Percentiles rank a stretch among this genome's conserved stretches.
phyloP scores from a whole-genome alignment of 805 yeast genomes.

The Lipomyces orientalis region DNA sequence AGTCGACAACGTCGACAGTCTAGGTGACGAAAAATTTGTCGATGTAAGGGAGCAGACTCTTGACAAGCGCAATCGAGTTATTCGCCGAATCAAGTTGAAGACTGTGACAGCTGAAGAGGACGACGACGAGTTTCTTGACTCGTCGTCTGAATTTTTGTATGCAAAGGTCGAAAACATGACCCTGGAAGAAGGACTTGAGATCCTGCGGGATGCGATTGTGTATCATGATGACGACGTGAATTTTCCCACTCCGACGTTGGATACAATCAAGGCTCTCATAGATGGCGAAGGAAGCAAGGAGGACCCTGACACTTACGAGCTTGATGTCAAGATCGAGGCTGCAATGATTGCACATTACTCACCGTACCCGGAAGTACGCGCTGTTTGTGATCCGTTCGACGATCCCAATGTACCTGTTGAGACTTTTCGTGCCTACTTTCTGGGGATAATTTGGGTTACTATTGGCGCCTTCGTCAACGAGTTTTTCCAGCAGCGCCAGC shows the following conservation, averaged over 20 bases:
- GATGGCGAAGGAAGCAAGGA: not conserved
- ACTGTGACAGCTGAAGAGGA: too few relatives aligned
- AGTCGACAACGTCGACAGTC: too few relatives aligned
- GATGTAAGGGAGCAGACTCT: too few relatives aligned
- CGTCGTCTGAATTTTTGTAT: too few relatives aligned
- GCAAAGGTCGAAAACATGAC: constrained; percentile 2
- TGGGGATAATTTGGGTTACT: constrained; percentile 46
- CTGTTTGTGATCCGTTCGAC: constrained; percentile 63
- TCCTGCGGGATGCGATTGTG: constrained; percentile 13
- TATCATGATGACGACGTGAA: constrained; percentile 53
- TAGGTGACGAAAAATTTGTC: too few relatives aligned
- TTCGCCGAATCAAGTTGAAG: too few relatives aligned
- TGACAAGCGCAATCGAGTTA: too few relatives aligned
- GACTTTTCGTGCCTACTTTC: constrained; percentile 61
- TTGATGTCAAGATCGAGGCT: constrained; percentile 46
- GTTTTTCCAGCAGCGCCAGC: constrained; percentile 63
- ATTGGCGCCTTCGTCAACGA: constrained; percentile 64
- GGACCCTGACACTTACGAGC: constrained; percentile 23
- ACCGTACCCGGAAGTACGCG: constrained; percentile 69
- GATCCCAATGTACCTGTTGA: constrained; percentile 57
- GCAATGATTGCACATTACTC: constrained; percentile 54
- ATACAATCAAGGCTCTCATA: constrained; percentile 40
- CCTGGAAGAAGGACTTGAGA: constrained; percentile 11
- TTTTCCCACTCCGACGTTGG: constrained; percentile 49
- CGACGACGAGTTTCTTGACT: too few relatives aligned